Conservation (phyloP, 192 early-diverging fungal species). For the Linnemannia exigua region DNA sequence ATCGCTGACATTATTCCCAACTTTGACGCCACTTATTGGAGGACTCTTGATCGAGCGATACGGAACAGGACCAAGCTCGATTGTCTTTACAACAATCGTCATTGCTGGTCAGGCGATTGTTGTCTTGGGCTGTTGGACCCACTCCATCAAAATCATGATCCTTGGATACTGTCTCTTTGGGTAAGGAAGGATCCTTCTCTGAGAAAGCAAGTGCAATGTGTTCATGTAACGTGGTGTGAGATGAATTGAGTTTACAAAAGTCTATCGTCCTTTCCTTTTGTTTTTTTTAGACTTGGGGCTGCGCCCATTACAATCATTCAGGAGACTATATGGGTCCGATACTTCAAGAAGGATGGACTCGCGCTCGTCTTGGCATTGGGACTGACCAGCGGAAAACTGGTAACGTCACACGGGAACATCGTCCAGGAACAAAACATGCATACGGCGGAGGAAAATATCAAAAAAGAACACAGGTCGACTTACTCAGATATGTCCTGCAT, state of each 20-base stretch:
- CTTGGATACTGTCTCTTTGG: conserved; percentile 59
- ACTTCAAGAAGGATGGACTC: conserved; percentile 78
- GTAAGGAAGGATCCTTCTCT: conserved; percentile 48
- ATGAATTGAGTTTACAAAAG: neutral
- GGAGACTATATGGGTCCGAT: conserved; percentile 84
- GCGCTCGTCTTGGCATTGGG: conserved; percentile 78
- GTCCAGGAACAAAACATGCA: neutral
- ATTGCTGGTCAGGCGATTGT: conserved; percentile 55
- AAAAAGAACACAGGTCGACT: neutral
- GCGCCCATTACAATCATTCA: conserved; percentile 85
- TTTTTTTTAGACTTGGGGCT: conserved; percentile 78
- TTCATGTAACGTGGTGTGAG: conserved; percentile 28
- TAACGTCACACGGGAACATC: conserved; percentile 23
- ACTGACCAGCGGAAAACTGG: conserved; percentile 77
- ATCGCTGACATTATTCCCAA: conserved; percentile 59
- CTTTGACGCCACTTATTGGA: conserved; percentile 58
- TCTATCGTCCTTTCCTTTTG: conserved; percentile 59
- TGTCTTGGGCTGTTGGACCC: conserved; percentile 53
- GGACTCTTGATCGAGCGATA: conserved; percentile 59
- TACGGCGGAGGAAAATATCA: neutral
- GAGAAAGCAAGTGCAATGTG: conserved; percentile 61
- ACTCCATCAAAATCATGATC: conserved; percentile 58
- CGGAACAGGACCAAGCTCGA: conserved; percentile 61
- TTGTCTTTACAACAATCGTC: conserved; percentile 59
- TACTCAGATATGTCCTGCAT: neutral